phyloP scores from a whole-genome alignment of 129 eudicot genomes.

The Solidago caesia region DNA sequence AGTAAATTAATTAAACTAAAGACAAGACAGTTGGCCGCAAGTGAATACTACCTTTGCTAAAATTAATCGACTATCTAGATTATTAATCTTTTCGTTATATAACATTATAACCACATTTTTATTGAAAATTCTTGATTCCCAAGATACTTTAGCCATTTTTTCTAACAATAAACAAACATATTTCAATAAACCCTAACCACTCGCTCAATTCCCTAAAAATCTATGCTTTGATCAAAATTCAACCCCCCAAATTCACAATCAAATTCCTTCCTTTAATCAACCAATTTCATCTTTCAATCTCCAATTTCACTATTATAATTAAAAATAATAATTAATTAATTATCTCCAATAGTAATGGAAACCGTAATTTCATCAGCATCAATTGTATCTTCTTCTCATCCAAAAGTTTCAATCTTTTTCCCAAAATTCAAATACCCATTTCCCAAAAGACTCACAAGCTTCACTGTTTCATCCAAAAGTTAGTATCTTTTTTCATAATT shows the following conservation, averaged over 20 bases:
- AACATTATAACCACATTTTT: too few relatives aligned
- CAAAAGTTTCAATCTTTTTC: background rate
- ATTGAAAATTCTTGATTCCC: background rate
- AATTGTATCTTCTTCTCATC: constrained; percentile 13
- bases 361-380: constrained; percentile 11
- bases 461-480: constrained; percentile 17
- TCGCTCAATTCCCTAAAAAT: background rate
- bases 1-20: too few relatives aligned
- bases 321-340: too few relatives aligned
- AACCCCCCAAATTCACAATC: background rate
- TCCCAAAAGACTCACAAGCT: background rate
- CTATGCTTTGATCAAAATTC: background rate
- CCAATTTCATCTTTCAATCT: background rate
- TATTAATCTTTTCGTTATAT: too few relatives aligned
- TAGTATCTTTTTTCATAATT: background rate
- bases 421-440: background rate
- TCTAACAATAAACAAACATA: background rate
- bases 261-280: background rate
- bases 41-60: too few relatives aligned
- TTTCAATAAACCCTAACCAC: constrained; percentile 6
- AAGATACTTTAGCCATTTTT: background rate
- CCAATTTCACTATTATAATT: background rate
- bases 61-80: too few relatives aligned
- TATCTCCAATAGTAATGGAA: background rate
- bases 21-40: too few relatives aligned